phyloP scores from a whole-genome alignment of 1,284 basidiomycete species.

The Tremellales sp. region DNA sequence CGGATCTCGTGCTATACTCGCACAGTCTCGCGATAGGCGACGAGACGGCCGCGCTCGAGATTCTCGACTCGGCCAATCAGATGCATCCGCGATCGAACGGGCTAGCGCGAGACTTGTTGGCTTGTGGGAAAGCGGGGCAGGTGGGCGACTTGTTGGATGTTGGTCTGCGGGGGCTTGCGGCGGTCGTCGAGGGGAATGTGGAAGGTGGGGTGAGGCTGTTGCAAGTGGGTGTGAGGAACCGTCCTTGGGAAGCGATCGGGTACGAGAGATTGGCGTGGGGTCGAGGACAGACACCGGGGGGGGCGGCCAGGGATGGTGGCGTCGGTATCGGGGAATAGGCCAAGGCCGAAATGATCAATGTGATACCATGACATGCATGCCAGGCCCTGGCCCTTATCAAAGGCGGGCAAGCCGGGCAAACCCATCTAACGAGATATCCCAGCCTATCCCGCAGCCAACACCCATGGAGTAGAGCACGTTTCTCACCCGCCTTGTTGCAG shows the following conservation, averaged over 20 bases:
- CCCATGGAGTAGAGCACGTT: no score
- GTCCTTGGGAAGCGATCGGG: slow-evolving; percentile 58
- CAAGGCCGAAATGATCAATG: no score
- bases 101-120: slow-evolving; percentile 23
- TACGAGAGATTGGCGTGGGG: slow-evolving; percentile 54
- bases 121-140: slow-evolving; percentile 21
- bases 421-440: no score
- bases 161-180: slow-evolving; percentile 30
- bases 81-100: slow-evolving; percentile 12
- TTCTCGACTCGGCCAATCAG: slow-evolving; percentile 16
- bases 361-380: no score
- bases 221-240: slow-evolving; percentile 64
- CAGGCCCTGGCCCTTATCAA: no score
- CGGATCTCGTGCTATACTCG: slow-evolving; percentile 32
- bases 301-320: no score
- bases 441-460: no score
- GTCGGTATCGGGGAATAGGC: no score
- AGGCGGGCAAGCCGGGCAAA: no score
- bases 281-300: no score
- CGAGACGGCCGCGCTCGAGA: slow-evolving; percentile 12
- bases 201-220: slow-evolving; percentile 48
- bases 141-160: slow-evolving; percentile 36
- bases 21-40: slow-evolving; percentile 19
- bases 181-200: slow-evolving; percentile 27
- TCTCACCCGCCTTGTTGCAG: no score